Percentiles rank a stretch among this genome's conserved stretches.
These are phyloP conservation scores for Brassica cretica DNA, from an alignment of 345 rosid species.

Conservation along the genomic window DNA sequence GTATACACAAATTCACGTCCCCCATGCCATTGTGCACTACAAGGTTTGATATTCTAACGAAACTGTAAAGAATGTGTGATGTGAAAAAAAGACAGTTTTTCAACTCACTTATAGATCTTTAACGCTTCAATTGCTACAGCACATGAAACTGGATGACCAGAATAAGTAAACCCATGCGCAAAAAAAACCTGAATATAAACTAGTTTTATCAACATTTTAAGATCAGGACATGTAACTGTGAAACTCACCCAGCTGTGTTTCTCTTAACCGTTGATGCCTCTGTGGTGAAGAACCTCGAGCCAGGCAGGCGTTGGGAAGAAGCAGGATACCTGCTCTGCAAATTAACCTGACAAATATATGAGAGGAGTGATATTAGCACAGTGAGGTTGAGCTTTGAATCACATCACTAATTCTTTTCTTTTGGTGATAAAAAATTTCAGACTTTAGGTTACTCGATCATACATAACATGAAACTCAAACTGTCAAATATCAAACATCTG, in stretches of 20 bases:
- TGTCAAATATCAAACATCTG: no score
- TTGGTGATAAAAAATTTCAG: no score
- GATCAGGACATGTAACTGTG: background rate
- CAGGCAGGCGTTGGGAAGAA: conserved; percentile 36
- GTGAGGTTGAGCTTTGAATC: conserved; percentile 1
- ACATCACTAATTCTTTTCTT: background rate
- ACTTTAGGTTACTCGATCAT: background rate
- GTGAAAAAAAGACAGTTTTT: no score
- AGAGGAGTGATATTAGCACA: background rate
- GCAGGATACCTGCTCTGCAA: conserved; percentile 45
- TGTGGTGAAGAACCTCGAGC: conserved; percentile 53
- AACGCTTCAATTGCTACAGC: conserved; percentile 76
- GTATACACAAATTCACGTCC: background rate
- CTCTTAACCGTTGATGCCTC: conserved; percentile 58
- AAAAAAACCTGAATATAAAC: conserved; percentile 54
- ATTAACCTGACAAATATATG: conserved; percentile 45
- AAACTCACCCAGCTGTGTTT: conserved; percentile 42
- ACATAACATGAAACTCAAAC: no score
- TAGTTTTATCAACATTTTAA: background rate
- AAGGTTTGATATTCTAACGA: no score
- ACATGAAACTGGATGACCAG: conserved; percentile 95
- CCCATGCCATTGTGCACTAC: background rate
- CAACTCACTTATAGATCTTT: conserved; percentile 61
- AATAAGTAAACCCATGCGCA: conserved; percentile 93
- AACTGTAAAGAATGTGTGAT: background rate